A percentile compares a stretch with the other conserved stretches of the same genome.
Conservation (phyloP, 2,329 filamentous ascomycete genomes). For the Sporothrix globosa region DNA sequence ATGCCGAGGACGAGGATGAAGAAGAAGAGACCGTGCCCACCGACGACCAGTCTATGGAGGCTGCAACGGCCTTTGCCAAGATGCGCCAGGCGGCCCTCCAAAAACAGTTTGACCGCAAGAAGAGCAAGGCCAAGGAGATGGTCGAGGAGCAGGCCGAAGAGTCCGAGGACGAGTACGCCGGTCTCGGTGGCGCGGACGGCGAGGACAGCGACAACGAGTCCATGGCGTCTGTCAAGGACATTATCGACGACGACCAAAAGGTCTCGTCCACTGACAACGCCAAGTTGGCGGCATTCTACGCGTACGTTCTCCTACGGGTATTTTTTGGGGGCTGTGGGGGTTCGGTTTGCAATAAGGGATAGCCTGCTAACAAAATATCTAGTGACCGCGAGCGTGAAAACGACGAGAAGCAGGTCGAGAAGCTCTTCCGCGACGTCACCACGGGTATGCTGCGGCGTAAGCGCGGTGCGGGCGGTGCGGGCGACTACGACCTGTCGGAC, state of each 20-base stretch:
- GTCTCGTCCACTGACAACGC: constrained; percentile 77
- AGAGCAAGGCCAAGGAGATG: constrained; percentile 83
- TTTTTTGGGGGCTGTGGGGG: too few species aligned
- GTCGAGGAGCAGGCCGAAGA: constrained; percentile 94
- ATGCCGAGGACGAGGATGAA: constrained; percentile 45
- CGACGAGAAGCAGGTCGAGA: constrained; percentile 86
- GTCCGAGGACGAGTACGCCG: constrained; percentile 97
- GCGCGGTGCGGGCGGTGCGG: constrained; percentile 72
- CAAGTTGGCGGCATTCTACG: constrained; percentile 82
- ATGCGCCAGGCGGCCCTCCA: constrained; percentile 42
- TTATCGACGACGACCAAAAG: constrained; percentile 84
- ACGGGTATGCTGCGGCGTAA: constrained; percentile 85
- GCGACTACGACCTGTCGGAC: constrained; percentile 81
- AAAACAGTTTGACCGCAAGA: constrained; percentile 74
- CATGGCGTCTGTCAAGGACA: constrained; percentile 71
- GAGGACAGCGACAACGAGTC: constrained; percentile 81
- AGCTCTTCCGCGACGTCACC: constrained; percentile 90
- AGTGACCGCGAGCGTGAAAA: constrained; percentile 77
- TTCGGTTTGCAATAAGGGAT: not conserved
- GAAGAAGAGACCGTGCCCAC: constrained; percentile 18
- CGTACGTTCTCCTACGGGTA: constrained; percentile 61
- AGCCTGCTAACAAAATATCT: constrained; percentile 29
- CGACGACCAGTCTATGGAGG: constrained; percentile 37
- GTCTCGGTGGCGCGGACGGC: constrained; percentile 84
- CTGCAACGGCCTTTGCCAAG: constrained; percentile 45